Evolutionary conservation across 768 basidiomycete genomes (phyloP), one percentile per base, ranked within the genome.

Genomic region (Lactarius pseudohatsudake): DNA sequence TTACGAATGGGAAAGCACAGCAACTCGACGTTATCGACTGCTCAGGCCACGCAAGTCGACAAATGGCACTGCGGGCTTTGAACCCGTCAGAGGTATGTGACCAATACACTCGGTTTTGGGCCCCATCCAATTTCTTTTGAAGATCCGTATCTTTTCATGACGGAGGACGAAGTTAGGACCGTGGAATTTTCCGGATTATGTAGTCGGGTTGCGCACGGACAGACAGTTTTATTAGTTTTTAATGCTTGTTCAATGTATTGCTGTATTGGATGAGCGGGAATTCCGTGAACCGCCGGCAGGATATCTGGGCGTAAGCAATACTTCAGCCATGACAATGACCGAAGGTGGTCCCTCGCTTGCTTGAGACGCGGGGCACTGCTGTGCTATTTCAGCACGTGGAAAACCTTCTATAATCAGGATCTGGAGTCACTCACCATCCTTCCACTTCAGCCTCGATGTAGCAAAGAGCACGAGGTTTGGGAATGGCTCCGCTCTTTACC

Each of bases 1-100:
- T 87, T 67, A 87, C 86, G 16, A 41, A 57, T 41, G 58, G 63
- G 22, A 18, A 59, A 30, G 66, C 66, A 28, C 32, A 20, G 53
- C 11, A 18, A 10, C n/a, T 64, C 13, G 63, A 47, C 28, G 36
- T 6, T 18, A 30, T 68, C 32, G 13, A 57, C n/a, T 20, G 66
- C 40, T n/a, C 4, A 53, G 8, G 55, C 57, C 34, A 34, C 11
- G 54, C 62, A 61, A 22, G 56, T 57, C 8, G 56, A 18, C 28
- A 15, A 3, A n/a, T 34, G 3, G 11, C 0, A 34, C 30, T 57
- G 56, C 18, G 18, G 30, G 15, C 16, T 56, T 28, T 56, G 54
- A 56, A 4, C 28, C 15, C 10, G 15, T 15, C 11, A 57, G 18
- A 57, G 56, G 56, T 57, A 34, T 57, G 30, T 32, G 56, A 5